Conservation (phyloP, 345 rosid species). For the Eucalyptus erythrocorys region DNA sequence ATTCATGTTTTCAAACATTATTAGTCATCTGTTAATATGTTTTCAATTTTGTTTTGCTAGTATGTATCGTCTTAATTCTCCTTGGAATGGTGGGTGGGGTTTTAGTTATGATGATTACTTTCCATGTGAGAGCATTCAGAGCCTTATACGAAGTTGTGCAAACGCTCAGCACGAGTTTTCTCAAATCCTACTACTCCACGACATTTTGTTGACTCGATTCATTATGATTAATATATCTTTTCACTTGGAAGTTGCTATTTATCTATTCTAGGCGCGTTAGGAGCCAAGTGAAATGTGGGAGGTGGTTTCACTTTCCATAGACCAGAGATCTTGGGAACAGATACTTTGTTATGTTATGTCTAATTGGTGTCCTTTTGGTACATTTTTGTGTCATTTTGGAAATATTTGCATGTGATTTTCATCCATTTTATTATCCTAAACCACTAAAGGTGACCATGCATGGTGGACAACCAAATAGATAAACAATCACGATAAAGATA, state of each 20-base stretch:
- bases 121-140: neutral
- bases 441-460: too few relatives aligned
- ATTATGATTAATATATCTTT: too few relatives aligned
- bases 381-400: too few relatives aligned
- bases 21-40: neutral
- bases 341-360: neutral
- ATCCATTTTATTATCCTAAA: too few relatives aligned
- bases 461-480: too few relatives aligned
- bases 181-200: neutral
- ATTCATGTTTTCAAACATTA: too few relatives aligned
- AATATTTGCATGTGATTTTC: too few relatives aligned
- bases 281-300: neutral
- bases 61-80: neutral
- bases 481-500: too few relatives aligned
- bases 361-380: too few relatives aligned
- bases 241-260: neutral
- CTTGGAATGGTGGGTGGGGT: neutral
- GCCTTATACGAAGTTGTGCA: neutral
- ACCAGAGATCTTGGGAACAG: neutral
- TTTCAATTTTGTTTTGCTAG: neutral
- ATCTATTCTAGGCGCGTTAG: neutral
- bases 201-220: neutral
- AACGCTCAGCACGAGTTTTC: fast-evolving
- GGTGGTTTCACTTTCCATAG: neutral
- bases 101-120: neutral